phyloP scores from a whole-genome alignment of 2,329 filamentous ascomycete species.

The Phialophora expanda region DNA sequence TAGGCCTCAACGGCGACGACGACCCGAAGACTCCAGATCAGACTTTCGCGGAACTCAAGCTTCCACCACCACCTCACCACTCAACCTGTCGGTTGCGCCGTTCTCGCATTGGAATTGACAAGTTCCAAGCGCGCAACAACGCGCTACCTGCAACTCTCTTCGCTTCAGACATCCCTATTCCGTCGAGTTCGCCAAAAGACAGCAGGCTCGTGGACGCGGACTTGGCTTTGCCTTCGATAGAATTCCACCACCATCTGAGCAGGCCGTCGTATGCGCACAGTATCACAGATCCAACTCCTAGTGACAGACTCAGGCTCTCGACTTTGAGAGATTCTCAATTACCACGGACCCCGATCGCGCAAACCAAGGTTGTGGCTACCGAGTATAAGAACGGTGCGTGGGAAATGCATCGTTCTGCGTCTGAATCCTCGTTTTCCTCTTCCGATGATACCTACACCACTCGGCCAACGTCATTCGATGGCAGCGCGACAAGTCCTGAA shows the following conservation, averaged over 20 bases:
- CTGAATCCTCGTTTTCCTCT: slow-evolving; percentile 66
- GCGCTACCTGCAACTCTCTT: slow-evolving; percentile 41
- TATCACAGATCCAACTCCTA: slow-evolving; percentile 40
- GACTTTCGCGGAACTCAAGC: slow-evolving; percentile 46
- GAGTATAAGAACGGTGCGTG: slow-evolving; percentile 42
- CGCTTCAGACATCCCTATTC: slow-evolving; percentile 49
- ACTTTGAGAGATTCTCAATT: slow-evolving; percentile 45
- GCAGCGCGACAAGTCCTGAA: slow-evolving; percentile 66
- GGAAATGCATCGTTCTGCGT: slow-evolving; percentile 60
- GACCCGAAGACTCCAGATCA: slow-evolving; percentile 53
- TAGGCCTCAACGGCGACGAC: slow-evolving; percentile 45
- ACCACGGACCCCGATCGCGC: slow-evolving; percentile 53
- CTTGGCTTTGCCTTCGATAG: slow-evolving; percentile 40
- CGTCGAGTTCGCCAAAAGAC: slow-evolving; percentile 42
- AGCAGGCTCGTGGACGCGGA: slow-evolving; percentile 38
- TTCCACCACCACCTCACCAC: slow-evolving; percentile 53
- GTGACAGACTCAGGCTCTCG: slow-evolving; percentile 49
- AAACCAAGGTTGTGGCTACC: slow-evolving; percentile 49
- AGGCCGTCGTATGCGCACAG: slow-evolving; percentile 29
- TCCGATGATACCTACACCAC: slow-evolving; percentile 61
- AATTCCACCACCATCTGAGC: slow-evolving; percentile 28
- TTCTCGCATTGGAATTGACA: slow-evolving; percentile 46
- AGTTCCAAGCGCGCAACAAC: slow-evolving; percentile 45
- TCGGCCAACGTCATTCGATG: slow-evolving; percentile 60
- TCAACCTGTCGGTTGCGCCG: slow-evolving; percentile 50